Evolutionary conservation across 371 early-diverging fungal species (phyloP), one percentile per base, ranked within the genome.

Genomic region (Mucor racemosus): DNA sequence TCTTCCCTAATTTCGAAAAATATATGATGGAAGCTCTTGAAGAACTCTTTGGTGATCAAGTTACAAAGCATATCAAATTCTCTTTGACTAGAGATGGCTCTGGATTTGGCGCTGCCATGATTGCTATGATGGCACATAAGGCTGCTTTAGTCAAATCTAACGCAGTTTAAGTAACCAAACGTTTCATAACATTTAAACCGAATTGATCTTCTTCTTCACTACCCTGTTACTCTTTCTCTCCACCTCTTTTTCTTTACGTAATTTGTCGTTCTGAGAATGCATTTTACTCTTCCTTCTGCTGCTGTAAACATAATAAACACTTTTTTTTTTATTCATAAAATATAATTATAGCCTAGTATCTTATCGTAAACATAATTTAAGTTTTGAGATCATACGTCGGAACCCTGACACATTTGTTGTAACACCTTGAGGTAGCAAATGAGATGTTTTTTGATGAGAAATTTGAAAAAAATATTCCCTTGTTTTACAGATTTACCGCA

Each of bases 1-100:
- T 89, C 58, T 95, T 95, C 73, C 97, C 97, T 7, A 80, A 86
- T 78, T 97, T 92, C 78, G 89, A 90, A 60, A 79, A 41, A 0
- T 31, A 91, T 58, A 88, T 97, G 84, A 75, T 86, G 33, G 80
- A 79, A 40, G 87, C 92, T 8, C 69, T 94, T 57, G 72, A 76
- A 33, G 90, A 90, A 63, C 69, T 94, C 58, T 80, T 94, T 59
- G 95, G 94, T 33, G 80, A 80, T 19, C 57, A 72, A 8, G 57
- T 65, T 15, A 40, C 79, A 78, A 66, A 65, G 11, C 36, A 42
- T 9, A 53, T 65, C n/a, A 62, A 59, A 10, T 76, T 79, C 36
- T 50, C 70, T n/a, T 68, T 76, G 56, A 73, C 77, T 10, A 64
- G 75, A 21, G 82, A 79, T 67, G 79, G 82, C 3, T 78, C 79